Evolutionary conservation across 1,139 yeast species (phyloP).

Genomic region (Yamadazyma siamensis): DNA sequence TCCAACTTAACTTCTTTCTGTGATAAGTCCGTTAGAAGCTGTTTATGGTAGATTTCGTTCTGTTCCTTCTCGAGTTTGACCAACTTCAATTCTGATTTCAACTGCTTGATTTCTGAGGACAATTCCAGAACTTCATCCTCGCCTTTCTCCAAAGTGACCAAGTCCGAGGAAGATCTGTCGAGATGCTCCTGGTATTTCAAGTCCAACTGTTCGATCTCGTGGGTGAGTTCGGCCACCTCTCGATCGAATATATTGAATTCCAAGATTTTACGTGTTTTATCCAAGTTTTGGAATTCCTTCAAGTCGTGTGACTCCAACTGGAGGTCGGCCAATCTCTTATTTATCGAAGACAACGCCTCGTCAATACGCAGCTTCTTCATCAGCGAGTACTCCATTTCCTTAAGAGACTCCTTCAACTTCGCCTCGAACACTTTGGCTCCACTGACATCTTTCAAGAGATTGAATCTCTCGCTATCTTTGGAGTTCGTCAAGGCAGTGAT

Average conservation of each 20-base stretch:
- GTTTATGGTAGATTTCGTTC: slow-evolving; percentile 48
- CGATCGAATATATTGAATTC: slow-evolving; percentile 79
- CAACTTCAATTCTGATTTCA: slow-evolving; percentile 36
- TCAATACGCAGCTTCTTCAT: slow-evolving; percentile 71
- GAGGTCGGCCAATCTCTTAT: slow-evolving; percentile 70
- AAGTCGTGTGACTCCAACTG: slow-evolving; percentile 80
- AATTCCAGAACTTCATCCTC: slow-evolving; percentile 46
- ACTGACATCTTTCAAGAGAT: slow-evolving; percentile 83
- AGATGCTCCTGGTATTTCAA: slow-evolving; percentile 53
- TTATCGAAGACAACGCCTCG: slow-evolving; percentile 67
- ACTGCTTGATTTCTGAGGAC: slow-evolving; percentile 43
- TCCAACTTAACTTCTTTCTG: slow-evolving; percentile 40
- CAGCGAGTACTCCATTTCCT: slow-evolving; percentile 73
- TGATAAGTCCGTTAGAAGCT: slow-evolving; percentile 37
- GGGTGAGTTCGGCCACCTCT: slow-evolving; percentile 61
- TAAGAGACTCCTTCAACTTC: slow-evolving; percentile 72
- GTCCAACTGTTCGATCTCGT: slow-evolving; percentile 61
- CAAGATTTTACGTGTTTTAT: slow-evolving; percentile 63
- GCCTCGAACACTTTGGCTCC: slow-evolving; percentile 92
- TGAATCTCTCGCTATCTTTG: slow-evolving; percentile 75
- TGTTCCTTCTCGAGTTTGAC: slow-evolving; percentile 50
- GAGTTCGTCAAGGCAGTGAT: slow-evolving; percentile 86
- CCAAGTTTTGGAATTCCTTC: slow-evolving; percentile 63
- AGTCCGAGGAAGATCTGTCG: slow-evolving; percentile 41
- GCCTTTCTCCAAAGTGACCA: slow-evolving; percentile 44